Evolutionary conservation across 441 rosid species (phyloP), one percentile per base, ranked within the genome.

Genomic region (Flueggea neowawraea): DNA sequence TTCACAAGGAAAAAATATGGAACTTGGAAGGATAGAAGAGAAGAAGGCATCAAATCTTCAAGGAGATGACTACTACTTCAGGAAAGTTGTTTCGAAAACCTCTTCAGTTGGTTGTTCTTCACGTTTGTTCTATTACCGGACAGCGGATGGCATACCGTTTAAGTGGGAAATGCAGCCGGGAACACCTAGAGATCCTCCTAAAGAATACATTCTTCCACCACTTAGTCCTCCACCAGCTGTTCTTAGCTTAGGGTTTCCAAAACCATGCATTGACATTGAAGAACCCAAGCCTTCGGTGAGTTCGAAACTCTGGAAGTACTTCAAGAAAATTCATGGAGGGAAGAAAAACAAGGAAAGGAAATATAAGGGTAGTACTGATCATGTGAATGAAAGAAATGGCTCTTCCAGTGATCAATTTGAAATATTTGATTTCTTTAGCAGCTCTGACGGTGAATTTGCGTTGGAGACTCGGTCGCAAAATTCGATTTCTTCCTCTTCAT

Each of bases 161-260:
- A 48, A 81, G n/a, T 91, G 97, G 97, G 92, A 91, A 66, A 73
- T 62, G 83, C 79, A 74, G 49, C 96, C 95, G 0, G 96, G 95
- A 57, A 89, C 80, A 1, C 85, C 92, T 6, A 87, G 80, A 62
- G 60, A 78, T 56, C 80, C 77, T 1, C 88, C 78, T 0, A 61
- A 69, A 52, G 71, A 75, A 57, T 79, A 71, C 2, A 61, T 43
- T 0, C 41, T 80, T 48, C 85, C 78, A 4, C 92, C 88, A 0
- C 66, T 82, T 5, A 76, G 85, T 60, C 96, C 91, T 16, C 96
- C 98, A 2, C 98, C 96, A 0, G 95, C 96, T 0, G 10, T 78
- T 53, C 70, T 79, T 11, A 82, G 93, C 71, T 68, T 66, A 7
- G 71, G 76, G 17, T 73, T 85, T 12, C 84, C 87, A 2, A 85